phyloP scores from a whole-genome alignment of 1,139 yeast genomes.

The Barnettozyma hawaiiensis region DNA sequence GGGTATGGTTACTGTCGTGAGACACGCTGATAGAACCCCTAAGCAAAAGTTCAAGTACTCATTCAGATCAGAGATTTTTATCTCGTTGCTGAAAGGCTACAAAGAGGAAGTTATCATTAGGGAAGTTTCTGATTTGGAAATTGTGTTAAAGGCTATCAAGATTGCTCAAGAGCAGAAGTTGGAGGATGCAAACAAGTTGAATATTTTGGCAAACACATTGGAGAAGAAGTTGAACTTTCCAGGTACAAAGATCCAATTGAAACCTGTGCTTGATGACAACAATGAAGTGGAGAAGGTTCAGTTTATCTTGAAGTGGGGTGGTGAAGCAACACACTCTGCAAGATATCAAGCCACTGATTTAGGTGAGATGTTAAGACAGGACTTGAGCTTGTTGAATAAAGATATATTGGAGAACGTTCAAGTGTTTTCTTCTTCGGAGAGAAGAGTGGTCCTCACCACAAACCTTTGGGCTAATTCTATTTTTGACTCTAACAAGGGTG shows the following conservation, averaged over 20 bases:
- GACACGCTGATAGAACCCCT: slow-evolving; percentile 99
- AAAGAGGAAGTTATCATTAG: slow-evolving; percentile 94
- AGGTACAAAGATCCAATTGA: slow-evolving; percentile 93
- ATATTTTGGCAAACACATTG: slow-evolving; percentile 72
- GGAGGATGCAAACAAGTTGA: slow-evolving; percentile 75
- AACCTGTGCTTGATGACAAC: slow-evolving; percentile 70
- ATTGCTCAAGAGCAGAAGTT: slow-evolving; percentile 72
- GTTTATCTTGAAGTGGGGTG: slow-evolving; percentile 96
- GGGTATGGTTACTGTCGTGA: slow-evolving; percentile 83
- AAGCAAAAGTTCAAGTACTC: slow-evolving; percentile 96
- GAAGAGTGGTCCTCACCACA: slow-evolving; percentile 91
- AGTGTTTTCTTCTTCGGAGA: slow-evolving; percentile 87
- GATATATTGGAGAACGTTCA: slow-evolving; percentile 80
- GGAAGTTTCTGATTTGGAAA: slow-evolving; percentile 77
- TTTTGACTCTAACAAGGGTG: slow-evolving; percentile 61
- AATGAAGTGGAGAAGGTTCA: slow-evolving; percentile 92
- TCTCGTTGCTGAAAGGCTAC: slow-evolving; percentile 86
- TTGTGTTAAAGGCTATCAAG: slow-evolving; percentile 79
- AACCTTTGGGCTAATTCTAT: slow-evolving; percentile 82
- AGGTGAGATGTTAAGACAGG: slow-evolving; percentile 94
- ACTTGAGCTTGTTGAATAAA: slow-evolving; percentile 77
- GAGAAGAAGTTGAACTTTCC: slow-evolving; percentile 88
- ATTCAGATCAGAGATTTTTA: slow-evolving; percentile 80
- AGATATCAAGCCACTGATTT: slow-evolving; percentile 89
- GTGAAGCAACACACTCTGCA: slow-evolving; percentile 98